Evolutionary conservation across 257 asterid species (phyloP).

Genomic region (Verbascum thapsus): DNA sequence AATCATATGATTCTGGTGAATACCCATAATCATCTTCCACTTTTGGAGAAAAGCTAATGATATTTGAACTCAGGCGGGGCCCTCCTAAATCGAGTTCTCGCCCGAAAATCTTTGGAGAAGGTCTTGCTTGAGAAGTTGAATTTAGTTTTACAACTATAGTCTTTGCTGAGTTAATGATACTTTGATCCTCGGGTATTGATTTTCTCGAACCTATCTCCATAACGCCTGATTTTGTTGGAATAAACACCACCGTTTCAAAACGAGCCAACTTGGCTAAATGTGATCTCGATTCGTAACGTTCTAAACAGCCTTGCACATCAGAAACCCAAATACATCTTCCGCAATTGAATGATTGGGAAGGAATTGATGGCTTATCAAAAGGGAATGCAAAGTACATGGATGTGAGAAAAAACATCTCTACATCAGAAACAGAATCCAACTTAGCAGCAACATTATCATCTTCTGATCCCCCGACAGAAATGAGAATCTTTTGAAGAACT

Average conservation of each 20-base stretch:
- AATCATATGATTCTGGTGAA: slow-evolving; percentile 48
- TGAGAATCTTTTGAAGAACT: slow-evolving; percentile 70
- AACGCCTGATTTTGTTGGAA: slow-evolving; percentile 84
- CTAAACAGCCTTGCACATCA: slow-evolving; percentile 51
- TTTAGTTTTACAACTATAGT: slow-evolving; percentile 51
- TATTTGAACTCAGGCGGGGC: slow-evolving; percentile 68
- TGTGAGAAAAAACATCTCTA: slow-evolving; percentile 79
- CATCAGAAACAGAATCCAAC: slow-evolving; percentile 66
- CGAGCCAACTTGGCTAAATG: slow-evolving; percentile 62
- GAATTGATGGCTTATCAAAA: slow-evolving; percentile 87
- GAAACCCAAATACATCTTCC: slow-evolving; percentile 83
- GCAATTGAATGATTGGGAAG: slow-evolving; percentile 93
- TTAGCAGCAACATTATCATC: slow-evolving; percentile 68
- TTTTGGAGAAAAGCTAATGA: slow-evolving; percentile 73
- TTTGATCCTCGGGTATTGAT: slow-evolving; percentile 61
- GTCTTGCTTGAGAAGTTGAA: slow-evolving; percentile 46
- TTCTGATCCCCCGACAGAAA: slow-evolving; percentile 74
- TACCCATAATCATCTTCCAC: slow-evolving; percentile 56
- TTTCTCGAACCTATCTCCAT: slow-evolving; percentile 80
- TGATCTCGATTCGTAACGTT: slow-evolving; percentile 76
- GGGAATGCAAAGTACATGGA: slow-evolving; percentile 91
- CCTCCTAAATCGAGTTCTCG: slow-evolving; percentile 75
- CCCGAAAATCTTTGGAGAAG: slow-evolving; percentile 65
- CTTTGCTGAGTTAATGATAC: slow-evolving; percentile 56
- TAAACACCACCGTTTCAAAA: slow-evolving; percentile 59